phyloP scores from a whole-genome alignment of 2,329 filamentous ascomycete species.

The Erysiphe pulchra region DNA sequence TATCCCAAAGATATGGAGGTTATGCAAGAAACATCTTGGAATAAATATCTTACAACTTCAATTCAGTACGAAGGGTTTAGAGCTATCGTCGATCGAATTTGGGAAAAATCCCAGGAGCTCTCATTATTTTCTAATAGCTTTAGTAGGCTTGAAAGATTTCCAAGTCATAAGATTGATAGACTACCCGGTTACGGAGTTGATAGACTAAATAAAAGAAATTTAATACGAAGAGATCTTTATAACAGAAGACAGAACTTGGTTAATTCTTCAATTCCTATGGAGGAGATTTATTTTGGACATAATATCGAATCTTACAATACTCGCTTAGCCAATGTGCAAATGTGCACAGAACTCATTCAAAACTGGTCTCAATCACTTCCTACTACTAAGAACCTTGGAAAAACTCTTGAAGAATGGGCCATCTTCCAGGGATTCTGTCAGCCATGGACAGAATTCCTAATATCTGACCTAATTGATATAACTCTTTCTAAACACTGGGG shows the following conservation, averaged over 20 bases:
- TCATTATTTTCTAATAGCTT: conserved; percentile 2
- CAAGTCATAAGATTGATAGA: not conserved
- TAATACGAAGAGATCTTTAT: not conserved
- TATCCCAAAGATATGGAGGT: conserved; percentile 18
- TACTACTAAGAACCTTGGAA: conserved; percentile 8
- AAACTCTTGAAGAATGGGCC: conserved; percentile 13
- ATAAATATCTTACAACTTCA: conserved; percentile 14
- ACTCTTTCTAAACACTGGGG: conserved; percentile 20
- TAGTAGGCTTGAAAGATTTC: not conserved
- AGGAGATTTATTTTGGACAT: not conserved
- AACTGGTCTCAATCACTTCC: conserved; percentile 7
- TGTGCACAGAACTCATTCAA: conserved; percentile 9
- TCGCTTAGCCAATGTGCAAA: conserved; percentile 4
- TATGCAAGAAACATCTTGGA: conserved; percentile 21
- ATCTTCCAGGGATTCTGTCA: conserved; percentile 17
- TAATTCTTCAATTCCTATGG: not conserved
- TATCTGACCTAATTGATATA: conserved; percentile 17
- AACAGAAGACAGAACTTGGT: not conserved
- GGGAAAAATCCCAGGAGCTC: conserved; percentile 4
- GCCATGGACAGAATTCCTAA: conserved; percentile 10
- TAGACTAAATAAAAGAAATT: conserved; percentile 2
- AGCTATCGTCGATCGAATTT: conserved; percentile 4
- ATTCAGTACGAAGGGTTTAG: conserved; percentile 17
- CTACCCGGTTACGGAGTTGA: not conserved
- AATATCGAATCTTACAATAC: not conserved